Conservation (phyloP, 768 basidiomycete genomes). For the Strobilomyces dryophilus region DNA sequence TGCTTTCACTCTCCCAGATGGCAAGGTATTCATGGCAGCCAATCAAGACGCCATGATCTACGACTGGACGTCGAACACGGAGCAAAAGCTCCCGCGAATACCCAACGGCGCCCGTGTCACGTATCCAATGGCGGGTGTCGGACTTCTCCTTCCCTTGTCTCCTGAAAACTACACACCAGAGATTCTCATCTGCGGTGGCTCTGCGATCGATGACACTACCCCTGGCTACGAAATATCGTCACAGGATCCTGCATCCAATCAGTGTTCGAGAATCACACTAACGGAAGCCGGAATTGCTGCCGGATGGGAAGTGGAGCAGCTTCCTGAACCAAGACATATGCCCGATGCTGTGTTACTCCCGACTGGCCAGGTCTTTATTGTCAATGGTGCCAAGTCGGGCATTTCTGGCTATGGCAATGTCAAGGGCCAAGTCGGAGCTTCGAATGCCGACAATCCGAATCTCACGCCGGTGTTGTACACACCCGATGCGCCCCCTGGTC, state of each 20-base stretch:
- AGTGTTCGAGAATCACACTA: slow-evolving; percentile 68
- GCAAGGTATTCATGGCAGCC: slow-evolving; percentile 69
- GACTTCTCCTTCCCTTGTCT: slow-evolving; percentile 65
- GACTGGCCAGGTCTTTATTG: slow-evolving; percentile 65
- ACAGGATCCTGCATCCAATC: slow-evolving; percentile 65
- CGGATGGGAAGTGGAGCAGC: slow-evolving; percentile 74
- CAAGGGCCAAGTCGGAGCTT: slow-evolving; percentile 59
- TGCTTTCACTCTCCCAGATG: slow-evolving; percentile 67
- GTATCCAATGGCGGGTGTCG: slow-evolving; percentile 79
- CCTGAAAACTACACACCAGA: slow-evolving; percentile 64
- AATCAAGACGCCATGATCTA: slow-evolving; percentile 79
- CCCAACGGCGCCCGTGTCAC: slow-evolving; percentile 79
- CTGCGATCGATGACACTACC: slow-evolving; percentile 55
- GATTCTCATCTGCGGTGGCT: slow-evolving; percentile 76
- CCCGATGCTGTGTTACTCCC: slow-evolving; percentile 79
- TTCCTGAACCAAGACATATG: slow-evolving; percentile 75
- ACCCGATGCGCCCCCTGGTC: slow-evolving; percentile 47
- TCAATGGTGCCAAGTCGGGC: slow-evolving; percentile 72
- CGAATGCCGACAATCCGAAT: slow-evolving; percentile 75
- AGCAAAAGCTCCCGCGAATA: slow-evolving; percentile 58
- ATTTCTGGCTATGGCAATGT: slow-evolving; percentile 81
- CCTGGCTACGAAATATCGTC: slow-evolving; percentile 64
- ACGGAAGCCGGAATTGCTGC: slow-evolving; percentile 57
- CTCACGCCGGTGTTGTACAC: slow-evolving; percentile 68
- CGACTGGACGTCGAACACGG: slow-evolving; percentile 62